These are phyloP conservation scores for Colletotrichum sp. DNA, from an alignment of 2,329 filamentous ascomycete genomes.

Conservation along the genomic window DNA sequence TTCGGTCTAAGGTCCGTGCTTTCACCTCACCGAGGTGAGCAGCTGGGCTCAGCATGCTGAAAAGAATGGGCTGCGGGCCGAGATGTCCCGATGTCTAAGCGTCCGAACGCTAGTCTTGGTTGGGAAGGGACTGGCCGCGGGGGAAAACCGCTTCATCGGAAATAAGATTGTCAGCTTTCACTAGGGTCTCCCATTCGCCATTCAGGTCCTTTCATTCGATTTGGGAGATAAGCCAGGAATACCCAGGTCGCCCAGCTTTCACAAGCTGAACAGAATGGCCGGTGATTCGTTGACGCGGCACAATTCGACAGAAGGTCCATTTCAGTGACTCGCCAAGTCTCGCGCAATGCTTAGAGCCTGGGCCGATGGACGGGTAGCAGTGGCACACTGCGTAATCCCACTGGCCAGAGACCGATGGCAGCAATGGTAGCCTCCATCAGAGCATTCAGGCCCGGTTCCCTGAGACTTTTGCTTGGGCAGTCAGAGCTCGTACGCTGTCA, in stretches of 20 bases:
- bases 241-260: background rate
- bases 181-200: background rate
- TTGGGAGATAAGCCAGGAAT: constrained; percentile 1
- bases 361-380: constrained; percentile 2
- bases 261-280: background rate
- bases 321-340: constrained; percentile 12
- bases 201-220: background rate
- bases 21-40: background rate
- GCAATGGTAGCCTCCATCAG: background rate
- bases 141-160: background rate
- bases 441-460: background rate
- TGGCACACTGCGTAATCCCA: background rate
- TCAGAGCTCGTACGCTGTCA: background rate
- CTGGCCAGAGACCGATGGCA: background rate
- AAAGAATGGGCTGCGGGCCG: background rate
- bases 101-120: background rate
- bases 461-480: background rate
- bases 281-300: background rate
- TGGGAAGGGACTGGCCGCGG: background rate
- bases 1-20: background rate
- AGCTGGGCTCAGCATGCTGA: no score
- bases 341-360: constrained; percentile 3
- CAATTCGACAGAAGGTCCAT: background rate
- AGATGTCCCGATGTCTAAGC: background rate
- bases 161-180: background rate